These are phyloP conservation scores for Dactylellina haptotyla DNA, from an alignment of 2,329 filamentous ascomycete genomes.

Conservation along the genomic window DNA sequence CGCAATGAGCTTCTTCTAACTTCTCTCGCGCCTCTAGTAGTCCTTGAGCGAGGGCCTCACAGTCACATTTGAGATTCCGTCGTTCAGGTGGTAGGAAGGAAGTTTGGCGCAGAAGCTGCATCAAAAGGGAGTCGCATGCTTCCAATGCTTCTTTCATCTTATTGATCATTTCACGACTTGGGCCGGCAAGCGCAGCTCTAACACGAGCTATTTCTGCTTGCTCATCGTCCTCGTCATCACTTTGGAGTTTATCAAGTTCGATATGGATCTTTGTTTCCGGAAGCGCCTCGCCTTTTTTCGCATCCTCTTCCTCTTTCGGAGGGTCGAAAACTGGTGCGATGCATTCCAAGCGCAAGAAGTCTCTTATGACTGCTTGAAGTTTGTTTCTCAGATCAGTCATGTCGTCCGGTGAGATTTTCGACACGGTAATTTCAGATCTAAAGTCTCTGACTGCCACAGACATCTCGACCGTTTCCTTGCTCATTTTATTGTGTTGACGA, in stretches of 20 bases:
- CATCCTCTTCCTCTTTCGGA: slow-evolving; percentile 20
- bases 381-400: slow-evolving; percentile 67
- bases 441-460: slow-evolving; percentile 70
- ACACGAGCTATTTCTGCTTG: slow-evolving; percentile 54
- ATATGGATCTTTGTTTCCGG: slow-evolving; percentile 41
- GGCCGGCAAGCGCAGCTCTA: slow-evolving; percentile 62
- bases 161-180: slow-evolving; percentile 64
- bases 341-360: slow-evolving; percentile 67
- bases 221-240: slow-evolving; percentile 54
- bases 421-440: slow-evolving; percentile 68
- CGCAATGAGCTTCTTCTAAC: slow-evolving; percentile 39
- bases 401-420: slow-evolving; percentile 66
- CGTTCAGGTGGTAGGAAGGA: slow-evolving; percentile 33
- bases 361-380: slow-evolving; percentile 68
- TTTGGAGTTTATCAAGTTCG: slow-evolving; percentile 11
- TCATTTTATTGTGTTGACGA: slow-evolving; percentile 63
- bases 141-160: slow-evolving; percentile 64
- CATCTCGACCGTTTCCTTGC: slow-evolving; percentile 68
- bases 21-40: slow-evolving; percentile 10
- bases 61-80: slow-evolving; percentile 8
- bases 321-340: slow-evolving; percentile 65
- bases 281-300: slow-evolving; percentile 19
- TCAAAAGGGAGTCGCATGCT: slow-evolving; percentile 67
- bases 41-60: slow-evolving; percentile 10
- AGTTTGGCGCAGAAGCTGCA: slow-evolving; percentile 62